These are phyloP conservation scores for Ormosia semicastrata DNA, from an alignment of 306 rosid genomes.

Conservation along the genomic window DNA sequence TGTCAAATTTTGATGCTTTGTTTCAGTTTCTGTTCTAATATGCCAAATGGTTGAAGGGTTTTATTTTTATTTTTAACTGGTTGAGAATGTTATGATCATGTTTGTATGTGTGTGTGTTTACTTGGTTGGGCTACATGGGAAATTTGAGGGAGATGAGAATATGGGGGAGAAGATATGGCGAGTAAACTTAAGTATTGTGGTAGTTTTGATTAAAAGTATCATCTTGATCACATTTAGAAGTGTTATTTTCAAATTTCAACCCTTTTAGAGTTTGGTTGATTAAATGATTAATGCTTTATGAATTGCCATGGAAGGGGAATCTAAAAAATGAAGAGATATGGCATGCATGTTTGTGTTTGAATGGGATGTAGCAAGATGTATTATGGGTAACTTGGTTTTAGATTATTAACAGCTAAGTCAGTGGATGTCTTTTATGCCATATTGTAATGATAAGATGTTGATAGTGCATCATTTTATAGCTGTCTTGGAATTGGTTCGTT, in stretches of 20 bases:
- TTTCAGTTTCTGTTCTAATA: background rate
- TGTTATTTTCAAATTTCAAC: background rate
- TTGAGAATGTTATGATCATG: background rate
- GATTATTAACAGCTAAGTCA: background rate
- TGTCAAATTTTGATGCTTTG: constrained; percentile 7
- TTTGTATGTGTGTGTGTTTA: background rate
- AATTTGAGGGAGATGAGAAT: background rate
- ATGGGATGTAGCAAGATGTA: background rate
- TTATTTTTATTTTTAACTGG: background rate
- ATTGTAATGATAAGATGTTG: background rate
- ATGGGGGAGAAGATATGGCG: background rate
- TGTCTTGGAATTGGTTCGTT: background rate
- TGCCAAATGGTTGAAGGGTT: background rate
- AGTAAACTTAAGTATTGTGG: background rate
- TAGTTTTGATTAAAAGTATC: background rate
- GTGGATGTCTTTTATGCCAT: background rate
- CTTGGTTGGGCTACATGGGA: background rate
- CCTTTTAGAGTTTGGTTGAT: background rate
- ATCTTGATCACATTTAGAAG: background rate
- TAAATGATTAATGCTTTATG: background rate
- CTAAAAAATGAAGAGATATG: background rate
- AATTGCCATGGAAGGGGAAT: constrained; percentile 3
- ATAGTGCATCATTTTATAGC: background rate
- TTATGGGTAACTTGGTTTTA: background rate
- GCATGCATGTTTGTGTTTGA: constrained; percentile 1